Evolutionary conservation across 1,284 basidiomycete genomes (phyloP).

Genomic region (Cryptococcus amylolentus): DNA sequence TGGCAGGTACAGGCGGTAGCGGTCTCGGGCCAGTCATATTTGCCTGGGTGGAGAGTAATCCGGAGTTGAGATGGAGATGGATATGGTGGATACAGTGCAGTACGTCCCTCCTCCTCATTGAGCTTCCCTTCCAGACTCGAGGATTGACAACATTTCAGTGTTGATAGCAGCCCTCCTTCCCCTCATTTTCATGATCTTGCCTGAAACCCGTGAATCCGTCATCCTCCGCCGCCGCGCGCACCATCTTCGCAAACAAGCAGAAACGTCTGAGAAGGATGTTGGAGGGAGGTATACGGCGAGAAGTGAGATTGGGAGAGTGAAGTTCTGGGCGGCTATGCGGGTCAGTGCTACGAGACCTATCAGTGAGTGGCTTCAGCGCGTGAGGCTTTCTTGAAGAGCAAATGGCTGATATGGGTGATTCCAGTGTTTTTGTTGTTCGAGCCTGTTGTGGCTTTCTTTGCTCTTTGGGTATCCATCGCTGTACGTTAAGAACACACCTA

Average conservation of each 20-base stretch:
- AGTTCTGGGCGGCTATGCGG: conserved; percentile 34
- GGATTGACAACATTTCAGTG: conserved; percentile 12
- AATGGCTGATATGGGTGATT: neutral
- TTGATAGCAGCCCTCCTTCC: conserved; percentile 36
- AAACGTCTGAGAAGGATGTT: conserved; percentile 21
- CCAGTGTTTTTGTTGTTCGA: conserved; percentile 66
- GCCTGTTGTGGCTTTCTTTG: conserved; percentile 69
- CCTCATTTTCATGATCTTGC: conserved; percentile 35
- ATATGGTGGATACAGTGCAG: conserved; percentile 75
- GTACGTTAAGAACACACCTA: conserved; percentile 15
- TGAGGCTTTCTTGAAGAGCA: no score
- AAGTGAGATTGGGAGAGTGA: conserved; percentile 43
- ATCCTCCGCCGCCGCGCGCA: conserved; percentile 41
- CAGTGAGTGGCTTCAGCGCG: conserved; percentile 18
- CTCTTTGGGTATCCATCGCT: conserved; percentile 68
- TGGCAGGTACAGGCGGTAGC: conserved; percentile 59
- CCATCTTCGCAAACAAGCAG: conserved; percentile 34
- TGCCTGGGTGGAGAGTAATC: conserved; percentile 66
- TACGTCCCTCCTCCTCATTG: conserved; percentile 11
- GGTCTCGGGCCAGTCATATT: conserved; percentile 65
- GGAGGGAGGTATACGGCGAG: conserved; percentile 46
- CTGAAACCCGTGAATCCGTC: conserved; percentile 46
- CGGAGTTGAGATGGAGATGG: conserved; percentile 67
- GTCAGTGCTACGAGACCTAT: conserved; percentile 36
- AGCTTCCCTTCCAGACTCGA: no score